These are phyloP conservation scores for Salix suchowensis DNA, from an alignment of 345 rosid species.

Conservation along the genomic window DNA sequence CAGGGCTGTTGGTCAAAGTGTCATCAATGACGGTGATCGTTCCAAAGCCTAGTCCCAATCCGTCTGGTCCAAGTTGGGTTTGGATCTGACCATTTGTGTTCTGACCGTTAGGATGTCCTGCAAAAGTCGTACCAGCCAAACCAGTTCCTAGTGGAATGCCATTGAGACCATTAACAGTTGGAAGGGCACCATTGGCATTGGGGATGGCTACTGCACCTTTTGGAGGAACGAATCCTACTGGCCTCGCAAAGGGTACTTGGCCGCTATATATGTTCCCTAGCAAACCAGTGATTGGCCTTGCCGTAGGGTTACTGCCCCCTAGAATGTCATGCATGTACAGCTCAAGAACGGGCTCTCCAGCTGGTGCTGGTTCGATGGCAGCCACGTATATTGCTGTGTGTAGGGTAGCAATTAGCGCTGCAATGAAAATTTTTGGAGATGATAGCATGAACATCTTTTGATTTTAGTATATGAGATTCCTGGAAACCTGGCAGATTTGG, in stretches of 20 bases:
- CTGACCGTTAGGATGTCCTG: slow-evolving; percentile 33
- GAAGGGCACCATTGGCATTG: slow-evolving; percentile 83
- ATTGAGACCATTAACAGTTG: slow-evolving; percentile 65
- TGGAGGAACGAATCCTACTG: slow-evolving; percentile 71
- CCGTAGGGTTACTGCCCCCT: slow-evolving; percentile 83
- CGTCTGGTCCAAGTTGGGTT: slow-evolving; percentile 81
- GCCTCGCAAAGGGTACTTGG: slow-evolving; percentile 91
- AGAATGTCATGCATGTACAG: slow-evolving; percentile 90
- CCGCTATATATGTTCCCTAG: slow-evolving; percentile 90
- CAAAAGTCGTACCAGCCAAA: slow-evolving; percentile 66
- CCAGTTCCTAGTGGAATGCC: slow-evolving; percentile 94
- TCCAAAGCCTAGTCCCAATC: slow-evolving; percentile 80
- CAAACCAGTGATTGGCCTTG: slow-evolving; percentile 87
- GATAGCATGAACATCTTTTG: slow-evolving; percentile 43
- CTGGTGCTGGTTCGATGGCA: slow-evolving; percentile 39
- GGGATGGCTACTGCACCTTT: slow-evolving; percentile 65
- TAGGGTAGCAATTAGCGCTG: slow-evolving; percentile 23
- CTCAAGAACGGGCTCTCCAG: slow-evolving; percentile 55
- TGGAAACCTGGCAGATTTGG: neutral
- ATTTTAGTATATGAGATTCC: neutral
- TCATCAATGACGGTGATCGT: slow-evolving; percentile 87
- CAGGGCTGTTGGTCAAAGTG: slow-evolving; percentile 68
- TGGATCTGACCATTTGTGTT: slow-evolving; percentile 49
- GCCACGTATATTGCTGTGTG: slow-evolving; percentile 19
- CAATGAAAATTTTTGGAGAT: slow-evolving; percentile 24